Conservation (phyloP, 2,329 filamentous ascomycete species). For the Hysterium pulicare region DNA sequence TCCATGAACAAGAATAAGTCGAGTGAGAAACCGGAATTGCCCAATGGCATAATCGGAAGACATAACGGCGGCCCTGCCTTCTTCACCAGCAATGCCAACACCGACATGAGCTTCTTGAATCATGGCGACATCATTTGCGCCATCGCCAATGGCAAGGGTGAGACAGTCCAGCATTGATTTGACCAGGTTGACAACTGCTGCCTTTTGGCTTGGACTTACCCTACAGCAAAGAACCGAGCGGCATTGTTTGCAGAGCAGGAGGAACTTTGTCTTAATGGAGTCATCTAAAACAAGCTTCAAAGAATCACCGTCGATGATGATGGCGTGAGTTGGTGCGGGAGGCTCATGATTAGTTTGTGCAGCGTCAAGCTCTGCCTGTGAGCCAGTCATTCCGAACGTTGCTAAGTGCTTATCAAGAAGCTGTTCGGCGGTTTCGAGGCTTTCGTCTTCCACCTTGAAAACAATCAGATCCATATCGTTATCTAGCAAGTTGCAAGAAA, state of each 20-base stretch:
- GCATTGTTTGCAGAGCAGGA: slow-evolving; percentile 95
- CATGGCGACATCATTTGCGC: slow-evolving; percentile 91
- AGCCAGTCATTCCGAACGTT: slow-evolving; percentile 75
- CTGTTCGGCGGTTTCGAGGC: slow-evolving; percentile 59
- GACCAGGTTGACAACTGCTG: slow-evolving; percentile 93
- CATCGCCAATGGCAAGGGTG: slow-evolving; percentile 86
- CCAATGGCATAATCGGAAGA: slow-evolving; percentile 87
- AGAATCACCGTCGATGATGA: slow-evolving; percentile 93
- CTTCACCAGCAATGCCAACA: slow-evolving; percentile 82
- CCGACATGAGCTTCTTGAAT: slow-evolving; percentile 88
- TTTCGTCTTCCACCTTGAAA: slow-evolving; percentile 78
- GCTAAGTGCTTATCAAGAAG: slow-evolving; percentile 72
- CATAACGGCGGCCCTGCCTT: slow-evolving; percentile 80
- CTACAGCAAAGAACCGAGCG: slow-evolving; percentile 94
- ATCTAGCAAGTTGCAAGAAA: slow-evolving; percentile 94
- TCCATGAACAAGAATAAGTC: slow-evolving; percentile 75
- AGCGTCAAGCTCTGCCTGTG: slow-evolving; percentile 75
- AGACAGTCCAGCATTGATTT: slow-evolving; percentile 94
- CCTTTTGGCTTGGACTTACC: slow-evolving; percentile 95
- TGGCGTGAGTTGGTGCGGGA: slow-evolving; percentile 80
- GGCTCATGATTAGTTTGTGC: slow-evolving; percentile 83
- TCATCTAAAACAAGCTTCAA: slow-evolving; percentile 85
- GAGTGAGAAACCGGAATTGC: slow-evolving; percentile 80
- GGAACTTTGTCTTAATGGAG: slow-evolving; percentile 80
- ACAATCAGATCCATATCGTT: slow-evolving; percentile 98